Percentiles rank a stretch among this genome's conserved stretches.
Conservation (phyloP, 2,329 filamentous ascomycete species). For the Atkinsonella texensis region DNA sequence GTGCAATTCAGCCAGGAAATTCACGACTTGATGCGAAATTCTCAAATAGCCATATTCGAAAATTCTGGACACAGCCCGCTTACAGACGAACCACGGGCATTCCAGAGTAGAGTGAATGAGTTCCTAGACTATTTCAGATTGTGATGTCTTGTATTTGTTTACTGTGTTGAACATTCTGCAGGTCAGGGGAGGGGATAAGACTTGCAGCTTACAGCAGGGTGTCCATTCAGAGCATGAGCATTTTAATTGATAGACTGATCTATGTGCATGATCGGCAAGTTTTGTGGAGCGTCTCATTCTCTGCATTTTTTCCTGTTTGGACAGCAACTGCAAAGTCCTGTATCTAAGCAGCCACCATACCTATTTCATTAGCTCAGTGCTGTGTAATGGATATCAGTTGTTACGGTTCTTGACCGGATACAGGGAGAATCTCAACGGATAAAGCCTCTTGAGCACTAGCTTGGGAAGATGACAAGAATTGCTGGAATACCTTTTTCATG, state of each 20-base stretch:
- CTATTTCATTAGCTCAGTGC: no score
- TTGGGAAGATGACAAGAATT: no score
- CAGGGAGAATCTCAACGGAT: no score
- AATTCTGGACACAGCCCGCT: constrained; percentile 6
- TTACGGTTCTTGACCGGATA: no score
- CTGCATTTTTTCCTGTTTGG: no score
- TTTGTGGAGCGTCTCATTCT: no score
- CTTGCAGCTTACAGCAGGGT: neutral
- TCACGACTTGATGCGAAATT: constrained; percentile 6
- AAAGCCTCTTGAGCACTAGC: no score
- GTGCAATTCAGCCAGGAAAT: constrained; percentile 13
- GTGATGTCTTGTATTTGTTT: neutral
- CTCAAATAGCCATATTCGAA: constrained; percentile 13
- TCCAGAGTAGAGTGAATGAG: constrained; percentile 5
- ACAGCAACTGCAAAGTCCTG: no score
- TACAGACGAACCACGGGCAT: constrained; percentile 11
- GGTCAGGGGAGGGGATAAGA: neutral
- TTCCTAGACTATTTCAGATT: constrained; percentile 5
- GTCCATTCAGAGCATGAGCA: neutral
- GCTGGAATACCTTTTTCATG: no score
- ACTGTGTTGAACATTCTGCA: neutral
- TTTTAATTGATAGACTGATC: neutral
- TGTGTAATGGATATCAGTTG: no score
- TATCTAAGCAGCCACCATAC: no score
- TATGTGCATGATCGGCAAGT: no score